phyloP scores from a whole-genome alignment of 352 stramenopile genomes.

The Phytophthora europaea region DNA sequence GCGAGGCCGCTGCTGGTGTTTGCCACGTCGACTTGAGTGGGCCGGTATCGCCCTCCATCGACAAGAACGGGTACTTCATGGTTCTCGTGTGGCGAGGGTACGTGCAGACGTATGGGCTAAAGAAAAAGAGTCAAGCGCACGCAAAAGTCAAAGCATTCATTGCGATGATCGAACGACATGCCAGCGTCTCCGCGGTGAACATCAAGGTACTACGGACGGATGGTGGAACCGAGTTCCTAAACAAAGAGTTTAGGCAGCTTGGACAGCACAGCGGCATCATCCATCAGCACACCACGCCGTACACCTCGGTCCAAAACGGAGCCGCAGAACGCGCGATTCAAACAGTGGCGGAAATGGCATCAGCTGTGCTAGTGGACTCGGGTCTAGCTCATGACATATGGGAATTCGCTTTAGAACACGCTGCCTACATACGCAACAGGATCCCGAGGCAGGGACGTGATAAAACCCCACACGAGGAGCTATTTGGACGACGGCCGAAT shows the following conservation, averaged over 20 bases:
- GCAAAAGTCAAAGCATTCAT: not conserved
- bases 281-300: constrained; percentile 2
- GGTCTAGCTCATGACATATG: constrained; percentile 5
- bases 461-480: constrained; percentile 2
- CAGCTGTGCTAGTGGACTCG: constrained; percentile 9
- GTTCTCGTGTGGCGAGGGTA: constrained; percentile 8
- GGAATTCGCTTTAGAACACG: constrained; percentile 11
- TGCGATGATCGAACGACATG: constrained; percentile 4
- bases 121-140: constrained; percentile 2
- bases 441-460: not conserved
- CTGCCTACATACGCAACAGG: constrained; percentile 9
- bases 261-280: not conserved
- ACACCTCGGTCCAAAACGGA: constrained; percentile 8
- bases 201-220: constrained; percentile 3
- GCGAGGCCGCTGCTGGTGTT: not conserved
- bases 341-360: constrained; percentile 11
- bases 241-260: constrained; percentile 4
- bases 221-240: constrained; percentile 16
- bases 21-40: not conserved
- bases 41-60: not conserved
- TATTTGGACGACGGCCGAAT: constrained; percentile 5
- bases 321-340: constrained; percentile 1
- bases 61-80: constrained; percentile 6
- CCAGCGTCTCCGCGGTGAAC: not conserved
- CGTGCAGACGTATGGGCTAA: not conserved